These are phyloP conservation scores for Wickerhamomyces xylosicus DNA, from an alignment of 805 yeast species.

Conservation along the genomic window DNA sequence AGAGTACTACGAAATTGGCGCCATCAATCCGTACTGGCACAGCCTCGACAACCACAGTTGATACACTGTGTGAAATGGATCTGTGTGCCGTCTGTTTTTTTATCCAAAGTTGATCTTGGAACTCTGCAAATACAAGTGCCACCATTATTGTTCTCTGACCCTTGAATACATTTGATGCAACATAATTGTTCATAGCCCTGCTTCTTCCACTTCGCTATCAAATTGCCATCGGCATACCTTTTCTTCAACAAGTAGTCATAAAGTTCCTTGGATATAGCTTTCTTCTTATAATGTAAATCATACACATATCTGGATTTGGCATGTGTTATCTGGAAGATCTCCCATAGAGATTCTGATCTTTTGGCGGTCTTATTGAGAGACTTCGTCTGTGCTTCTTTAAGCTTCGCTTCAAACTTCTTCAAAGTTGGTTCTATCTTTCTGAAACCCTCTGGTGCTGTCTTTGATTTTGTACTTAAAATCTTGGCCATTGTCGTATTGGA, in stretches of 20 bases:
- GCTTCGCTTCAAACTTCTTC: constrained; percentile 41
- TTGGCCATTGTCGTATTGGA: constrained; percentile 31
- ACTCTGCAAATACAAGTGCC: constrained; percentile 81
- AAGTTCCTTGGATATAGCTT: constrained; percentile 53
- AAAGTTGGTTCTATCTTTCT: constrained; percentile 59
- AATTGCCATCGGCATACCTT: constrained; percentile 51
- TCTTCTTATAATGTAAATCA: constrained; percentile 60
- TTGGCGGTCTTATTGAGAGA: constrained; percentile 30
- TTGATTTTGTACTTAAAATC: constrained; percentile 27
- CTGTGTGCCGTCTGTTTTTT: constrained; percentile 15
- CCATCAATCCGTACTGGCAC: constrained; percentile 61
- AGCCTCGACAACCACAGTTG: constrained; percentile 81
- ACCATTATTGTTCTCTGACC: constrained; percentile 49
- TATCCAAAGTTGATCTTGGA: constrained; percentile 45
- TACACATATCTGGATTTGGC: constrained; percentile 70
- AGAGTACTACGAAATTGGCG: too few species aligned
- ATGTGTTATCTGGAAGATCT: constrained; percentile 58
- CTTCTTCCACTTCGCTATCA: constrained; percentile 80
- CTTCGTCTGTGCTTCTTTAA: constrained; percentile 41
- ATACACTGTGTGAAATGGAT: constrained; percentile 44
- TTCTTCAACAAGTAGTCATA: constrained; percentile 68
- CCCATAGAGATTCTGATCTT: constrained; percentile 56
- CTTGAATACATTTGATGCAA: constrained; percentile 69
- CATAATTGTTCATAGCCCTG: constrained; percentile 83
- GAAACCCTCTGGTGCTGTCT: constrained; percentile 66